Evolutionary conservation across 2,329 filamentous ascomycete genomes (phyloP).

Genomic region (Hypoxylon sp.): DNA sequence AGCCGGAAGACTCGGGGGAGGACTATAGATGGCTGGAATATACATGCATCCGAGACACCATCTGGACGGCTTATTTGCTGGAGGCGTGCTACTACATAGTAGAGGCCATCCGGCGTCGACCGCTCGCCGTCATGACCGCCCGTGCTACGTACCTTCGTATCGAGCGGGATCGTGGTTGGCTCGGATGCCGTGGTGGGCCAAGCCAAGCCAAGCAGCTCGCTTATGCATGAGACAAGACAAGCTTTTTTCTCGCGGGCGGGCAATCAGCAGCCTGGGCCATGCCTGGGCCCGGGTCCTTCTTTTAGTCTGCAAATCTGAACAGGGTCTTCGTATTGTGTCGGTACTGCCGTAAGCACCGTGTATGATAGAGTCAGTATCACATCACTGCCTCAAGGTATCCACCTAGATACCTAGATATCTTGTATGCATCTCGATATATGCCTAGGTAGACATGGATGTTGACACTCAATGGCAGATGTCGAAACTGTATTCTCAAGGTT

Average conservation of each 20-base stretch:
- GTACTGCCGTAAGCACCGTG: neutral
- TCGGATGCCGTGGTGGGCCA: slow-evolving; percentile 9
- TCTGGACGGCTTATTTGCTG: slow-evolving; percentile 24
- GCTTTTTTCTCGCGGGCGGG: slow-evolving; percentile 34
- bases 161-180: slow-evolving; percentile 21
- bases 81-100: no score
- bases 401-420: no score
- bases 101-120: slow-evolving; percentile 5
- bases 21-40: neutral
- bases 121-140: slow-evolving; percentile 28
- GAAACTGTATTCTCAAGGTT: no score
- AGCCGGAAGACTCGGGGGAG: slow-evolving; percentile 23
- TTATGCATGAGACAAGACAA: slow-evolving; percentile 36
- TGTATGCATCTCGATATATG: no score
- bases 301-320: neutral
- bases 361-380: neutral
- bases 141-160: slow-evolving; percentile 19
- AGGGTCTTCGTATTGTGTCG: no score
- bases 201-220: no score
- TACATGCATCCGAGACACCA: slow-evolving; percentile 23
- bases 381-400: no score
- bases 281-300: slow-evolving; percentile 29
- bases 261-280: slow-evolving; percentile 27
- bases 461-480: no score
- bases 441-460: no score